These are phyloP conservation scores for Raddia guianensis DNA, from an alignment of 176 grass and related monocot species.

Conservation along the genomic window DNA sequence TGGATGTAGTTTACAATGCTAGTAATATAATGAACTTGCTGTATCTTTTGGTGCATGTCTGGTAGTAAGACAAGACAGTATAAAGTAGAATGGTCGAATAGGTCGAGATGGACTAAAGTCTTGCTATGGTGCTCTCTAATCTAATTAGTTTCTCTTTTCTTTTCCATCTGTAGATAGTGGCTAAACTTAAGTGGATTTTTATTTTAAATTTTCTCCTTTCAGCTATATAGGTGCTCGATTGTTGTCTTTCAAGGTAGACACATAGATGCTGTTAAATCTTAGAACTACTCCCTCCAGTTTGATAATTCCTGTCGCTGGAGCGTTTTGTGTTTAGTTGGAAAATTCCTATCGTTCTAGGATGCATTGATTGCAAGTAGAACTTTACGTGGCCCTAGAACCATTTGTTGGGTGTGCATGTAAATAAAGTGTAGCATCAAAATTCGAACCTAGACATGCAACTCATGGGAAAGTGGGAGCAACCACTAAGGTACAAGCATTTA, in stretches of 20 bases:
- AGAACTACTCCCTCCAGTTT: no score
- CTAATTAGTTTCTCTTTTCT: neutral
- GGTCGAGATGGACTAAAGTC: neutral
- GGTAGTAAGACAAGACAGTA: neutral
- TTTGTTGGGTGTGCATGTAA: no score
- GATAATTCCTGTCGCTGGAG: no score
- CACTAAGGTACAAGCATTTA: no score
- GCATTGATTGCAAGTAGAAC: no score
- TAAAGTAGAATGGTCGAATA: constrained; percentile 8
- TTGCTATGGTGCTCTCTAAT: neutral
- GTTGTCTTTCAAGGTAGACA: neutral
- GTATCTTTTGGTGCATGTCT: constrained; percentile 4
- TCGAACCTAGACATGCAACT: no score
- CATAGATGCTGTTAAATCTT: neutral
- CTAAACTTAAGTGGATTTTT: neutral
- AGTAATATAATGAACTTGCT: neutral
- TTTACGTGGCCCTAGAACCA: no score
- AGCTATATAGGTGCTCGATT: neutral
- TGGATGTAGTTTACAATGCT: constrained; percentile 21
- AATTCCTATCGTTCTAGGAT: no score
- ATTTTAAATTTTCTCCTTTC: constrained; percentile 15
- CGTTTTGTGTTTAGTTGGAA: no score
- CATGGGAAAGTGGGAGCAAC: no score
- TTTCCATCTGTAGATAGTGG: neutral
- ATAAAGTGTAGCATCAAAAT: no score